Evolutionary conservation across 139 green algal species (phyloP).

Genomic region (Chlamydomonas schloesseri): DNA sequence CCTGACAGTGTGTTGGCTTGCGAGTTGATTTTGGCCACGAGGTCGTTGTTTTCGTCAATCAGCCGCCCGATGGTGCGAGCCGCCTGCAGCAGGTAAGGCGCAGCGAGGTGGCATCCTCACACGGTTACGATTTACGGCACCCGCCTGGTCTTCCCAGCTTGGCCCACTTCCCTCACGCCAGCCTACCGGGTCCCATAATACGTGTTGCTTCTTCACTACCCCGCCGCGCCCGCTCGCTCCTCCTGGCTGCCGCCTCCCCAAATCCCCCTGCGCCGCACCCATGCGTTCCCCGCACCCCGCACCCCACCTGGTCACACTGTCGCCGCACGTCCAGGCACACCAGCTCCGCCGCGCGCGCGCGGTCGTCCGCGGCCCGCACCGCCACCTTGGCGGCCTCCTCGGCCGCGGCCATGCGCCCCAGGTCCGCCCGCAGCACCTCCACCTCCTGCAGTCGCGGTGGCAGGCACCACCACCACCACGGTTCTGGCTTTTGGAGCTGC

Average conservation of each 20-base stretch:
- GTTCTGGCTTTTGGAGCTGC: no score
- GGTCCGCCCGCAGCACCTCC: constrained; percentile 12
- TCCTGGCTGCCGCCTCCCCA: no score
- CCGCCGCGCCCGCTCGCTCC: no score
- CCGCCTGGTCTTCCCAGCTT: no score
- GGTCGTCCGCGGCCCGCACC: constrained; percentile 37
- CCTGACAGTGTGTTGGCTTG: constrained; percentile 30
- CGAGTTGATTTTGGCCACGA: constrained; percentile 31
- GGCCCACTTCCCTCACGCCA: no score
- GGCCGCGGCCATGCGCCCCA: neutral
- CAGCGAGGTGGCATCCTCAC: no score
- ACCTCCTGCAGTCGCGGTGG: constrained; percentile 18
- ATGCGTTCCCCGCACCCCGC: no score
- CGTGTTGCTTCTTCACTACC: no score
- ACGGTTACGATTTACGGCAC: no score
- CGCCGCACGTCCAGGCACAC: constrained; percentile 37
- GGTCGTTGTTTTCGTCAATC: constrained; percentile 54
- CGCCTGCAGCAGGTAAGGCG: constrained; percentile 8
- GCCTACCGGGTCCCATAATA: no score
- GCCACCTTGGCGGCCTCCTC: constrained; percentile 27
- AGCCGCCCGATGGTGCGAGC: constrained; percentile 40
- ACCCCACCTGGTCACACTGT: constrained; percentile 41
- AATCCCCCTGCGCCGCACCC: no score
- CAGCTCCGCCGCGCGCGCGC: constrained; percentile 32
- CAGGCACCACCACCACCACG: no score